Evolutionary conservation across 2,329 filamentous ascomycete genomes (phyloP).

Genomic region (Epichloe hybrida): DNA sequence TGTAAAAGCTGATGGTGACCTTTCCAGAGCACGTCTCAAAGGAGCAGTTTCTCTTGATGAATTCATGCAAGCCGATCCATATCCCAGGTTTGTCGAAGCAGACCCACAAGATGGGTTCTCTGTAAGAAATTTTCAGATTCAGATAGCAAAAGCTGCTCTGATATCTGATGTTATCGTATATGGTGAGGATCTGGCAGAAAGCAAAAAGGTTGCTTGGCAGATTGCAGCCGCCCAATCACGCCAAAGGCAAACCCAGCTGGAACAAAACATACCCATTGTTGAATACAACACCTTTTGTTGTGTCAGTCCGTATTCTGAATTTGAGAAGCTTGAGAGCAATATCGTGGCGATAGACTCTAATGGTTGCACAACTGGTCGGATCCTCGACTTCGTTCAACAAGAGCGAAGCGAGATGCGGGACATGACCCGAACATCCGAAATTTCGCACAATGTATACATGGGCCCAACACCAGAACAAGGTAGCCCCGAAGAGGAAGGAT

Average conservation of each 20-base stretch:
- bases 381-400: slow-evolving; percentile 80
- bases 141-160: slow-evolving; percentile 73
- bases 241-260: slow-evolving; percentile 55
- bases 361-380: slow-evolving; percentile 59
- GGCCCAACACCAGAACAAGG: slow-evolving; percentile 69
- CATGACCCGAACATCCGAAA: slow-evolving; percentile 84
- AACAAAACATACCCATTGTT: slow-evolving; percentile 39
- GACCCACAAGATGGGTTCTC: slow-evolving; percentile 88
- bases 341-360: slow-evolving; percentile 63
- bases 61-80: slow-evolving; percentile 43
- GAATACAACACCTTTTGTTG: slow-evolving; percentile 77
- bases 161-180: slow-evolving; percentile 91
- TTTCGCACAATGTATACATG: slow-evolving; percentile 79
- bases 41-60: slow-evolving; percentile 76
- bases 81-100: slow-evolving; percentile 59
- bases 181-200: slow-evolving; percentile 52
- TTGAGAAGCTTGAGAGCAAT: slow-evolving; percentile 56
- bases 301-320: slow-evolving; percentile 48
- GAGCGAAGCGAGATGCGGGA: slow-evolving; percentile 85
- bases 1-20: slow-evolving; percentile 77
- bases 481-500: slow-evolving; percentile 45
- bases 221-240: slow-evolving; percentile 64
- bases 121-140: slow-evolving; percentile 94
- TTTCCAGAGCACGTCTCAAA: slow-evolving; percentile 63
- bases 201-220: slow-evolving; percentile 50